phyloP scores from a whole-genome alignment of 192 early-diverging fungal genomes.

The Mortierella antarctica region DNA sequence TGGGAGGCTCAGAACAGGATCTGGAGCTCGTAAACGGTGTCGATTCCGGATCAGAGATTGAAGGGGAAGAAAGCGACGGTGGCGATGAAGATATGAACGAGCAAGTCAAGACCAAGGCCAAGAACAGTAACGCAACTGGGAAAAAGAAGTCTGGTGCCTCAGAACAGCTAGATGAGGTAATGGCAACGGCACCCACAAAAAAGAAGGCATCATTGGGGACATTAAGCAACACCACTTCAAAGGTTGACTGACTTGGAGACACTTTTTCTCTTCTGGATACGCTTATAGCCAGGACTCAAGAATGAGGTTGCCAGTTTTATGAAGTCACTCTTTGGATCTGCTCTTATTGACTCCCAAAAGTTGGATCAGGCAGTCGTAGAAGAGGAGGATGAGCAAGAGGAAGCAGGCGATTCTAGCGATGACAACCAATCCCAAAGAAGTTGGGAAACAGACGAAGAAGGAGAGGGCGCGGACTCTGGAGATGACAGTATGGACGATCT shows the following conservation, averaged over 20 bases:
- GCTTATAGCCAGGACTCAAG: constrained; percentile 30
- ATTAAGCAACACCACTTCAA: no score
- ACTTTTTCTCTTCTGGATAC: not conserved
- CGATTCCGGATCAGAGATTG: constrained; percentile 39
- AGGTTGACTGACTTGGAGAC: not conserved
- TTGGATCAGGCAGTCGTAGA: constrained; percentile 14
- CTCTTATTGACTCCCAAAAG: constrained; percentile 19
- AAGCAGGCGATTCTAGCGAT: constrained; percentile 1
- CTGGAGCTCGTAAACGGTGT: constrained; percentile 36
- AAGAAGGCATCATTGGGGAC: no score
- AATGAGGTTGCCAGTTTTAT: constrained; percentile 45
- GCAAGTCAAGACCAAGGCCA: constrained; percentile 5
- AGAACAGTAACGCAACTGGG: not conserved
- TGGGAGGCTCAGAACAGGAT: constrained; percentile 44
- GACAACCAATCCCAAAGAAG: constrained; percentile 9
- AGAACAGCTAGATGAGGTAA: no score
- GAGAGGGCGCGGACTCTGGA: constrained; percentile 4
- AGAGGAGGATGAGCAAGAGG: constrained; percentile 26
- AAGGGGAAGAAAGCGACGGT: constrained; percentile 5
- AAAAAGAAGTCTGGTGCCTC: not conserved
- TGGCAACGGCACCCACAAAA: no score
- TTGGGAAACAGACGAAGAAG: constrained; percentile 30
- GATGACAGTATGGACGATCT: constrained; percentile 51
- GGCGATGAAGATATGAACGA: not conserved
- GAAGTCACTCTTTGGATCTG: constrained; percentile 46